Base-by-base conservation (phyloP, 164 flowering plant genomes). In the Piper betle region DNA sequence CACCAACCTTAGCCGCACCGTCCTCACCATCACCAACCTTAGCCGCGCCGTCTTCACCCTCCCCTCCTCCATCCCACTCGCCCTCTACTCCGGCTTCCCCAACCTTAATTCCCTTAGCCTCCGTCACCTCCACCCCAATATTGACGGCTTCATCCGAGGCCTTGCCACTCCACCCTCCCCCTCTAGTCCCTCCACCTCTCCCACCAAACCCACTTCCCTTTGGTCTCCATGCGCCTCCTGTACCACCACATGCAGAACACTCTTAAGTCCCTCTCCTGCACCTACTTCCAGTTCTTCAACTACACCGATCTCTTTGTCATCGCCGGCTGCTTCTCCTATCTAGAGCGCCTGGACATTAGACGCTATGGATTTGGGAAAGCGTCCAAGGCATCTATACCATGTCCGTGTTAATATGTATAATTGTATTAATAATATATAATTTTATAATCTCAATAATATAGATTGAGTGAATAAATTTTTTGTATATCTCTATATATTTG, bases 341-440 rank as follows among this genome's bases (percentile, higher is more conserved):
- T 83, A 54, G 82, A 79, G 60, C 80, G 74, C 33, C 68, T 86
- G 16, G 84, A 86, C 58, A 72, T 86, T 17, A 77, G 85, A 62
- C 72, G 65, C 60, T 81, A 80, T 2, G 70, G 57, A 13, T 7
- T 37, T n/a, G 50, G 16, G 52, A 8, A 18, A 33, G 42, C 41
- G 39, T 39, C 19, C 48, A 65, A 61, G 84, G 81, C 55, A 57
- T 85, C 43, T 52, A 38, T 55, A 67, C 20, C 13, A n/a, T n/a
- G n/a, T n/a, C n/a, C n/a, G n/a, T n/a, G n/a, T n/a, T n/a, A n/a
- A n/a, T n/a, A n/a, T n/a, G n/a, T n/a, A n/a, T n/a, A n/a, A n/a
- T n/a, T n/a, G n/a, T n/a, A n/a, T n/a, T n/a, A n/a, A n/a, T n/a
- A n/a, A n/a, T n/a, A n/a, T n/a, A n/a, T n/a, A n/a, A n/a, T n/a